A percentile compares a stretch with the other conserved stretches of the same genome.
phyloP scores from a whole-genome alignment of 1,284 basidiomycete species.

The Tetrapyrgos nigripes region DNA sequence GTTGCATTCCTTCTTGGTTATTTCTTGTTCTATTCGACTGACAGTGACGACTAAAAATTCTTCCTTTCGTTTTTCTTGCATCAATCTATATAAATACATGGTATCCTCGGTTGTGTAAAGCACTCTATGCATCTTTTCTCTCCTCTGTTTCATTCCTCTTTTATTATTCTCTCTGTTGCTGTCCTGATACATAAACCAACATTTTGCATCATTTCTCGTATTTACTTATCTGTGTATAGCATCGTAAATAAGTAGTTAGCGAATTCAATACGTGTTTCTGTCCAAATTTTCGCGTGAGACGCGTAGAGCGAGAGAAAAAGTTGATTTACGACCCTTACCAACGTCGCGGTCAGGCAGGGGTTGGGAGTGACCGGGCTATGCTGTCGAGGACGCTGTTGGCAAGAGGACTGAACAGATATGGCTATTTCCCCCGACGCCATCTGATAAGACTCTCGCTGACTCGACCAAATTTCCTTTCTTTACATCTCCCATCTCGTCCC shows the following conservation, averaged over 20 bases:
- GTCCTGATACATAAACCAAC: not conserved
- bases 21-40: not conserved
- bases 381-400: conserved; percentile 9
- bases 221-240: not conserved
- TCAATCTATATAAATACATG: not conserved
- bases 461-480: conserved; percentile 7
- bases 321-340: not conserved
- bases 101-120: not conserved
- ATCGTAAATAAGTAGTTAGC: not conserved
- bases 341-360: not conserved
- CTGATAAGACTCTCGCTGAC: conserved; percentile 19
- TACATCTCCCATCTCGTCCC: conserved; percentile 3
- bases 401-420: conserved; percentile 16
- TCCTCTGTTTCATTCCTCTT: not conserved
- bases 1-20: not conserved
- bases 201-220: not conserved
- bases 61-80: not conserved
- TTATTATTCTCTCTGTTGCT: conserved; percentile 3
- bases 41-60: not conserved
- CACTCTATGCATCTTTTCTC: conserved; percentile 3
- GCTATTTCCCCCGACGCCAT: conserved; percentile 18
- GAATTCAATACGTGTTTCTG: conserved; percentile 1
- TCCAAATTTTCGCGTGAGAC: not conserved
- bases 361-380: conserved; percentile 7
- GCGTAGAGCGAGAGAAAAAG: not conserved